phyloP scores from a whole-genome alignment of 352 stramenopile genomes.

The Phytopythium ostracodes region DNA sequence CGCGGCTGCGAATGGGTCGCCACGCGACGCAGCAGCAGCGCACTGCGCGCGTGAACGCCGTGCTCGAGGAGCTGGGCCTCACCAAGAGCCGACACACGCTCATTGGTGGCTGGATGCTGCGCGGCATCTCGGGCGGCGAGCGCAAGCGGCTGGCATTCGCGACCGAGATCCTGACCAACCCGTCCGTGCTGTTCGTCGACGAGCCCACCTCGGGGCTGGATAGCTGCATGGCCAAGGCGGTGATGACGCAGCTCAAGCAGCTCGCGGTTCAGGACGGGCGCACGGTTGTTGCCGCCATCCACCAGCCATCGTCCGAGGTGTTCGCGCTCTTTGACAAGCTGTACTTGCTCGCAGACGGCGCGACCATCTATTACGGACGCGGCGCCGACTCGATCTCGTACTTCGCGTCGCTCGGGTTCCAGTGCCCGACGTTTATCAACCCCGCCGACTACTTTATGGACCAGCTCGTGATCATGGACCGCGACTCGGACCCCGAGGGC shows the following conservation, averaged over 20 bases:
- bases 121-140: conserved; percentile 72
- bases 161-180: conserved; percentile 72
- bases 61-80: conserved; percentile 50
- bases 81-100: conserved; percentile 40
- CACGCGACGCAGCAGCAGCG: conserved; percentile 7
- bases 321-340: conserved; percentile 42
- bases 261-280: conserved; percentile 68
- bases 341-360: conserved; percentile 38
- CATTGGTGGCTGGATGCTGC: conserved; percentile 42
- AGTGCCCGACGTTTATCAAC: conserved; percentile 48
- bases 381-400: conserved; percentile 30
- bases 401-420: conserved; percentile 24
- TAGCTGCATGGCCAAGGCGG: conserved; percentile 50
- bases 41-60: conserved; percentile 24
- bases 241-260: conserved; percentile 42
- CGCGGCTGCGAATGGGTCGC: conserved; percentile 61
- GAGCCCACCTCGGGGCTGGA: conserved; percentile 67
- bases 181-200: conserved; percentile 75
- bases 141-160: conserved; percentile 76
- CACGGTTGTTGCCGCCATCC: conserved; percentile 84
- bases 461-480: conserved; percentile 47
- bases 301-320: conserved; percentile 67
- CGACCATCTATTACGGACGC: conserved; percentile 36
- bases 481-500: conserved; percentile 23
- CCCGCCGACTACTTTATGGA: conserved; percentile 51